Evolutionary conservation across 164 flowering plant genomes (phyloP), one percentile per base, ranked within the genome.

Genomic region (Saururus chinensis): DNA sequence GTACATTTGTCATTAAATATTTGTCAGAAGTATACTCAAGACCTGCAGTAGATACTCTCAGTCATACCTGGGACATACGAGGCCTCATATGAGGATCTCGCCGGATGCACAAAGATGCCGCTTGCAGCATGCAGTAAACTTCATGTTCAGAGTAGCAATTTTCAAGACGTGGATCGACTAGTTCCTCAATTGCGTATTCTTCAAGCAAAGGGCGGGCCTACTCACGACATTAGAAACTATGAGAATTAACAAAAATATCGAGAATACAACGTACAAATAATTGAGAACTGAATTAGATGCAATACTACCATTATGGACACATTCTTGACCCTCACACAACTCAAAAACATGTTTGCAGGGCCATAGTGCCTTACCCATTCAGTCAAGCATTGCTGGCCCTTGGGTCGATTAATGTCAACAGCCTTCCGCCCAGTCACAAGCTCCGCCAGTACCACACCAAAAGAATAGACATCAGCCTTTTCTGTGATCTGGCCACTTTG

Each of bases 401-500:
- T 89, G 13, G 98, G 96, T 63, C 92, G 77, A 68, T 75, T 83
- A 22, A 92, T 70, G 62, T 89, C 98, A 26, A 92, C 77, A 24
- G 97, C 96, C 80, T 88, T 92, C 30, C 98, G 68, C 49, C 98
- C 97, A 10, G 96, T 84, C 37, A 86, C 76, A 22, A 92, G 95
- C 76, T 92, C 98, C 69, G 85, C 77, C 63, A 92, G 68, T 11
- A 92, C 88, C 37, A 92, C 87, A 24, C 98, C 98, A 62, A 92
- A 86, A 40, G 97, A 83, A 64, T 88, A 89, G 1, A 86, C 97
- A 78, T 92, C 98, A 57, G 98, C 90, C 63, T 92, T 92, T 64
- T 89, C 98, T 35, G 96, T 87, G 21, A 92, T 82, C 75, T 89
- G 89, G 16, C 98, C 98, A 69, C 81, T 89, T 70, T 92, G 96